Conservation (phyloP, 2,329 filamentous ascomycete species). For the Pochonia chlamydosporia region DNA sequence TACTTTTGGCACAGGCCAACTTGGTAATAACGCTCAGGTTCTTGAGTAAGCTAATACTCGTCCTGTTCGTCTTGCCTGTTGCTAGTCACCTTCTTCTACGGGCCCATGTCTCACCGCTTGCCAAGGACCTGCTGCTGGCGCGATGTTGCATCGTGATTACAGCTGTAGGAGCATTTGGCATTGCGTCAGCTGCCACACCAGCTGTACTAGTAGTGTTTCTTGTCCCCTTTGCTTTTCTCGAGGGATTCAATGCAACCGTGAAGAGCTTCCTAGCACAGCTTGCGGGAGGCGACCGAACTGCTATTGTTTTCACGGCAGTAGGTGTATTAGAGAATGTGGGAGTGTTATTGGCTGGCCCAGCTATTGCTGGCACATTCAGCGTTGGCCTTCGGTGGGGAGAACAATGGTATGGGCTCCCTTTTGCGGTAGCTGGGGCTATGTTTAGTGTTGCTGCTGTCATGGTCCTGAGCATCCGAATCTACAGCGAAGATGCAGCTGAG, state of each 20-base stretch:
- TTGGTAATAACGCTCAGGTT: background rate
- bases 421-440: background rate
- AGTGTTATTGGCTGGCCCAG: background rate
- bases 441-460: background rate
- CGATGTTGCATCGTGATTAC: background rate
- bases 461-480: too few species aligned
- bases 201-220: background rate
- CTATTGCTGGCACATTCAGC: background rate
- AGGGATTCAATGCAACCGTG: background rate
- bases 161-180: background rate
- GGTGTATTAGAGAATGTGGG: background rate
- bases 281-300: background rate
- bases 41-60: background rate
- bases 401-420: background rate
- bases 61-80: background rate
- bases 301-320: background rate
- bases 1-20: background rate
- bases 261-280: background rate
- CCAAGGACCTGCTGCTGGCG: background rate
- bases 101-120: background rate
- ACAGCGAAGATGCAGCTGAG: too few species aligned
- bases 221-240: background rate
- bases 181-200: background rate
- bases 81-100: background rate
- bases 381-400: background rate